Base-by-base conservation (phyloP, 257 asterid genomes). In the Marsdenia floribunda region DNA sequence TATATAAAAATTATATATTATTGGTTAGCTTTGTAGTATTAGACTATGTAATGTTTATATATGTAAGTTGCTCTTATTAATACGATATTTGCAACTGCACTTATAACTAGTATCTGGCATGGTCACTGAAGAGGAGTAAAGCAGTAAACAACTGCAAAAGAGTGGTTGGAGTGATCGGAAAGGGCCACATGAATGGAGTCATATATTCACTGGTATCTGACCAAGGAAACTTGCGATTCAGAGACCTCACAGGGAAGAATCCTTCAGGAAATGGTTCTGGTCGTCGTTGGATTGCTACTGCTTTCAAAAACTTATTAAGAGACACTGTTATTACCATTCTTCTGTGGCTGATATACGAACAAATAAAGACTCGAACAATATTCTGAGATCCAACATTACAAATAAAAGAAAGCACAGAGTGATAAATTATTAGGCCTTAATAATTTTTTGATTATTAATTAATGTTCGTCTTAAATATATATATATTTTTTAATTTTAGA, bases 61-160 rank as follows among this genome's bases (percentile, higher is more conserved):
- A n/a, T n/a, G n/a, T n/a, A n/a, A n/a, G n/a, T n/a, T n/a, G n/a
- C n/a, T n/a, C n/a, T n/a, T n/a, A 29, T 29, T 29, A 29, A 29
- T 29, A 29, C 33, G 33, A 29, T 6, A 0, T 5, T 44, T 46
- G 40, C 72, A 21, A 46, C 29, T n/a, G 67, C 13, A 57, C 19
- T 76, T 12, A 57, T 79, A 29, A 29, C 33, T 29, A 93, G 98
- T 93, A 84, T 79, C 86, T 91, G 60, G 96, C 92, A 0, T 93
- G 98, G 98, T 93, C 98, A 40, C 82, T 93, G 79, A 93, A 93
- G 85, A 86, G 98, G 85, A 93, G 98, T 87, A 91, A 91, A 86
- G 98, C 98, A 6, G 98, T 93, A 79, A 90, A 91, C 38, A 83
- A 82, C 40, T 72, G 98, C 35, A 85, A 79, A 83, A 85, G 78